phyloP scores from a whole-genome alignment of 352 stramenopile species.

The Globisporangium uncinulatum region DNA sequence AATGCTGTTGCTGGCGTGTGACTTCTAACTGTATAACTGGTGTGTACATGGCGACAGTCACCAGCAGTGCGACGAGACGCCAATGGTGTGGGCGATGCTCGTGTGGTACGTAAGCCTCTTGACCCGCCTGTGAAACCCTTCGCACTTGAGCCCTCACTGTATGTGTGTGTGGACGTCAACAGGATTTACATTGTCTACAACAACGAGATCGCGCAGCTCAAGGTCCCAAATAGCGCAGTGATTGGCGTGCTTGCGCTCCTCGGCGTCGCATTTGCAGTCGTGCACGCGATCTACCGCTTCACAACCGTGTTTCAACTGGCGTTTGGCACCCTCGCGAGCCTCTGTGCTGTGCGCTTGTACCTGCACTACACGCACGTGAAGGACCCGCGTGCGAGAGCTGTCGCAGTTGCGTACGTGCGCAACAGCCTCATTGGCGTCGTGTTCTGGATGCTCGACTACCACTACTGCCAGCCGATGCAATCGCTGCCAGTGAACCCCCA shows the following conservation, averaged over 20 bases:
- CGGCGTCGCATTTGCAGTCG: conserved; percentile 58
- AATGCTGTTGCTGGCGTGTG: too few relatives aligned
- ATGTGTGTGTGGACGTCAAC: background rate
- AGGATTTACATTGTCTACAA: conserved; percentile 83
- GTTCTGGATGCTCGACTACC: conserved; percentile 80
- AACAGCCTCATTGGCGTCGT: conserved; percentile 55
- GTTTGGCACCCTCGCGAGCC: conserved; percentile 51
- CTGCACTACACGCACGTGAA: conserved; percentile 57
- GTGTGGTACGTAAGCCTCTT: conserved; percentile 29
- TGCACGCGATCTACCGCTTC: conserved; percentile 76
- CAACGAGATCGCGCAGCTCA: conserved; percentile 53
- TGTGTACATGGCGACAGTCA: conserved; percentile 16
- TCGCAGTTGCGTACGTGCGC: conserved; percentile 59
- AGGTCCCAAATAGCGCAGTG: conserved; percentile 35
- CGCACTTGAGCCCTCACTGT: too few relatives aligned
- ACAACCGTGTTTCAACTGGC: conserved; percentile 74
- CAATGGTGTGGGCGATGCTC: conserved; percentile 82
- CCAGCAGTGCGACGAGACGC: conserved; percentile 82
- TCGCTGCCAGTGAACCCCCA: conserved; percentile 68
- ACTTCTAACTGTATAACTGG: too few relatives aligned
- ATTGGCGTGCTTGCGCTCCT: conserved; percentile 45
- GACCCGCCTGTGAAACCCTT: too few relatives aligned
- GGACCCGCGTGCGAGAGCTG: conserved; percentile 39
- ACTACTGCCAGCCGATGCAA: conserved; percentile 57
- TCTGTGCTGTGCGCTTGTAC: conserved; percentile 45